Conservation (phyloP, 2,329 filamentous ascomycete species). For the Aspergillus jensenii region DNA sequence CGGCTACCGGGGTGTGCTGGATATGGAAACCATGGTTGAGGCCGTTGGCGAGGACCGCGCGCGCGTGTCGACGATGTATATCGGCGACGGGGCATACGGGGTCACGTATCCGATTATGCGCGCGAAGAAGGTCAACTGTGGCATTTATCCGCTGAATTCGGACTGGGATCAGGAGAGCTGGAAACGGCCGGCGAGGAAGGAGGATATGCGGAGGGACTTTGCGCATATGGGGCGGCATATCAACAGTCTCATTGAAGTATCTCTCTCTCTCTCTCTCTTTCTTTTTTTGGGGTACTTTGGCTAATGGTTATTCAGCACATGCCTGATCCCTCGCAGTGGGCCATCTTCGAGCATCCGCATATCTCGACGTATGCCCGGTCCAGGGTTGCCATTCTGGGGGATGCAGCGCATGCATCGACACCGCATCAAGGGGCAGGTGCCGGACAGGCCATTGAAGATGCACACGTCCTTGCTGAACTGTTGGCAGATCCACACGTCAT, state of each 20-base stretch:
- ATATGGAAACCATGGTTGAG: constrained; percentile 32
- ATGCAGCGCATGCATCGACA: constrained; percentile 41
- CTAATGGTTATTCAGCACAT: constrained; percentile 20
- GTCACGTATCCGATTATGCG: constrained; percentile 37
- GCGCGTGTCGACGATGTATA: constrained; percentile 30
- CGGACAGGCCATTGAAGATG: constrained; percentile 41
- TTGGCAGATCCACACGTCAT: constrained; percentile 42
- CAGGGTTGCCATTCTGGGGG: constrained; percentile 34
- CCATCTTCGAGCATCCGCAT: constrained; percentile 35
- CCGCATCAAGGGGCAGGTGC: constrained; percentile 41
- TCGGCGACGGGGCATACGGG: constrained; percentile 31
- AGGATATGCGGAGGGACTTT: constrained; percentile 30
- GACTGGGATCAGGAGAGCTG: constrained; percentile 31
- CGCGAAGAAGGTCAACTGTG: constrained; percentile 34
- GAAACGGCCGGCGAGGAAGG: constrained; percentile 29
- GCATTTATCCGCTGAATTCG: constrained; percentile 27
- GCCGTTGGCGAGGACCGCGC: constrained; percentile 35
- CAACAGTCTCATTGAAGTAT: constrained; percentile 28
- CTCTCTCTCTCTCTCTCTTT: background rate
- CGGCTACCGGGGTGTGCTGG: constrained; percentile 35
- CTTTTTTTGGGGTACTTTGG: too few relatives aligned
- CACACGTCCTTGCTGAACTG: constrained; percentile 42
- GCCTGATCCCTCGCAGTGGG: constrained; percentile 37
- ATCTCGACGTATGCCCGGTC: constrained; percentile 32
- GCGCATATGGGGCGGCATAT: constrained; percentile 29